These are phyloP conservation scores for Phaeoacremonium minimum DNA, from an alignment of 2,329 filamentous ascomycete genomes.

Conservation along the genomic window DNA sequence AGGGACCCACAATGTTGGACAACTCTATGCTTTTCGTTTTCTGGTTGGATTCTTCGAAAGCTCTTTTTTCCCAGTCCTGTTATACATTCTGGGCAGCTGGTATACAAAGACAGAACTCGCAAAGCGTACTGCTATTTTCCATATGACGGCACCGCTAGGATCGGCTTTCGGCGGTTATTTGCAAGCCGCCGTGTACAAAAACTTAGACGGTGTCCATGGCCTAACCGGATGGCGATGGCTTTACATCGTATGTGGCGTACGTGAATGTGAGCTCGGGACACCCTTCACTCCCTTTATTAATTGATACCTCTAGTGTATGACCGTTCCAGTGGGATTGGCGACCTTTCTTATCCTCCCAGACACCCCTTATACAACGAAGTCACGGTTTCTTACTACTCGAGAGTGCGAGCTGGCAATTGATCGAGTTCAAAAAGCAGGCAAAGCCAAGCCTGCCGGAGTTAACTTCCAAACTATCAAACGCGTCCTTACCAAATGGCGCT, in stretches of 20 bases:
- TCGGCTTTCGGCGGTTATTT: slow-evolving; percentile 21
- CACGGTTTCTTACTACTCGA: slow-evolving; percentile 18
- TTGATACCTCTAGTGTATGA: no score
- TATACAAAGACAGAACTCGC: slow-evolving; percentile 21
- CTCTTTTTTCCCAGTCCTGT: slow-evolving; percentile 20
- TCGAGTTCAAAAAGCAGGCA: slow-evolving; percentile 16
- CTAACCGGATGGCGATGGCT: slow-evolving; percentile 27
- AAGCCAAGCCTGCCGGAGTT: slow-evolving; percentile 17
- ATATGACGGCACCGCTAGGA: slow-evolving; percentile 19
- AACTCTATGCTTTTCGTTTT: slow-evolving; percentile 26
- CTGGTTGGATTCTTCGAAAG: slow-evolving; percentile 24
- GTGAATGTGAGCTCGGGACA: no score
- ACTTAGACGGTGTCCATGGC: slow-evolving; percentile 20
- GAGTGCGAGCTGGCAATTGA: slow-evolving; percentile 15
- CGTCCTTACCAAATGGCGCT: slow-evolving; percentile 19
- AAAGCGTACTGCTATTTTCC: slow-evolving; percentile 20
- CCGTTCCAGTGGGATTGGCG: slow-evolving; percentile 19
- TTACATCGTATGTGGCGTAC: slow-evolving; percentile 19
- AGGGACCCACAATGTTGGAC: slow-evolving; percentile 11
- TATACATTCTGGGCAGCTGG: slow-evolving; percentile 24
- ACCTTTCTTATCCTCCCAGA: slow-evolving; percentile 21
- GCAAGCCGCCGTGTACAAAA: slow-evolving; percentile 21
- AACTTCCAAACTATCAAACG: slow-evolving; percentile 14
- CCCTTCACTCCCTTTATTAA: no score
- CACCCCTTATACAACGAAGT: slow-evolving; percentile 17